Conservation (phyloP, 371 early-diverging fungal genomes). For the Mucor irregularis region DNA sequence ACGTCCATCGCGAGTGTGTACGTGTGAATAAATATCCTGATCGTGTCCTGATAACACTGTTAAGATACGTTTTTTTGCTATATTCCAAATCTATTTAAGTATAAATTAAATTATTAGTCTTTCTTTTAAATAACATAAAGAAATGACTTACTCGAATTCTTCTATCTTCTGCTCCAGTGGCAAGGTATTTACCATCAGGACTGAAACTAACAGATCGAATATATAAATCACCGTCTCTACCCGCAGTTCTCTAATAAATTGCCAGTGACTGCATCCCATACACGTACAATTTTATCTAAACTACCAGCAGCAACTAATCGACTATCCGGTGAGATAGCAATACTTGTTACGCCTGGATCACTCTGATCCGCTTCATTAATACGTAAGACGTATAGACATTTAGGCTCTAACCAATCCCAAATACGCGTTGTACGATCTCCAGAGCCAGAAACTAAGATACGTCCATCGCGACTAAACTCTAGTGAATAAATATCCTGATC, state of each 20-base stretch:
- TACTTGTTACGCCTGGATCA: conserved; percentile 93
- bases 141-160: neutral
- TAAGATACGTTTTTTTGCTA: conserved; percentile 63
- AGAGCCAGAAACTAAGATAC: conserved; percentile 87
- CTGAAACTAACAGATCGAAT: conserved; percentile 93
- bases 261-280: conserved; percentile 90
- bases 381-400: conserved; percentile 66
- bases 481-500: conserved; percentile 95
- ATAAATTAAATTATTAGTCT: neutral
- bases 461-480: conserved; percentile 93
- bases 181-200: conserved; percentile 87
- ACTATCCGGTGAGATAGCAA: conserved; percentile 85
- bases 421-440: conserved; percentile 91
- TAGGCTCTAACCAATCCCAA: conserved; percentile 83
- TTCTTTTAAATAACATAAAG: neutral
- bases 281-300: conserved; percentile 86
- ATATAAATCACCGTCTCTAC: conserved; percentile 72
- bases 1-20: conserved; percentile 91
- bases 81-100: conserved; percentile 70
- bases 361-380: conserved; percentile 79
- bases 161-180: conserved; percentile 84
- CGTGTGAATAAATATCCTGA: conserved; percentile 95
- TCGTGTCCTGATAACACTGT: conserved; percentile 85
- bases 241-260: conserved; percentile 82
- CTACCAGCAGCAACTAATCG: conserved; percentile 83